These are phyloP conservation scores for Coccomyxa sp. DNA, from an alignment of 139 green algal species.

Conservation along the genomic window DNA sequence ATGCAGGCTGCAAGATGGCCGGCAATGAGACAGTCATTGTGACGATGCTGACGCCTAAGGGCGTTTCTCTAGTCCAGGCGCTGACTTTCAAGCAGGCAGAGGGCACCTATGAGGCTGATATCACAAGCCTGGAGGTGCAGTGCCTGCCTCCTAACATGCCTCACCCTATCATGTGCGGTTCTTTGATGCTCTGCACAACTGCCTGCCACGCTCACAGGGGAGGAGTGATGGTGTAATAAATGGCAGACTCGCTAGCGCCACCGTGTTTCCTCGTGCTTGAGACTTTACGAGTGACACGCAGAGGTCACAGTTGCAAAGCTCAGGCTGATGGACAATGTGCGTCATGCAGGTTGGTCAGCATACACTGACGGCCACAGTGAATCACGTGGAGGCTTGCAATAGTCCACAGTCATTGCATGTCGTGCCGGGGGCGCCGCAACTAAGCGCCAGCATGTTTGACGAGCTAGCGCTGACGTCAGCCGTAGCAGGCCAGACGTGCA, in stretches of 20 bases:
- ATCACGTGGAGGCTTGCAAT: too few relatives aligned
- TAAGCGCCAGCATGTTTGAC: neutral
- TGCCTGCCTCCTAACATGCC: too few relatives aligned
- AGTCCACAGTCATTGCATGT: neutral
- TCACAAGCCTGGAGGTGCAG: slow-evolving; percentile 8
- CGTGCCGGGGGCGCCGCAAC: neutral
- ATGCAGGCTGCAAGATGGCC: neutral
- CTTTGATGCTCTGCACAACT: too few relatives aligned
- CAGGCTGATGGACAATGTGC: too few relatives aligned
- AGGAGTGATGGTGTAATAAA: too few relatives aligned
- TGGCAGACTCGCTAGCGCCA: too few relatives aligned
- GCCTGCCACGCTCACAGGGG: too few relatives aligned
- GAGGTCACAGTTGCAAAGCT: too few relatives aligned
- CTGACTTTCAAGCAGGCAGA: neutral
- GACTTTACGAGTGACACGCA: too few relatives aligned
- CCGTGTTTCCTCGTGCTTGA: too few relatives aligned
- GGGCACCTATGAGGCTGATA: neutral
- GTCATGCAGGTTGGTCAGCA: neutral
- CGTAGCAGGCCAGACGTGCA: neutral
- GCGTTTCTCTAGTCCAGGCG: neutral
- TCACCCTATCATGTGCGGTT: too few relatives aligned
- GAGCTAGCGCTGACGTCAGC: neutral
- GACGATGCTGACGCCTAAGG: neutral
- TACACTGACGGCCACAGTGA: neutral
- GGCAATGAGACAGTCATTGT: slow-evolving; percentile 3